These are phyloP conservation scores for Tremella fuciformis DNA, from an alignment of 768 basidiomycete species.

Conservation along the genomic window DNA sequence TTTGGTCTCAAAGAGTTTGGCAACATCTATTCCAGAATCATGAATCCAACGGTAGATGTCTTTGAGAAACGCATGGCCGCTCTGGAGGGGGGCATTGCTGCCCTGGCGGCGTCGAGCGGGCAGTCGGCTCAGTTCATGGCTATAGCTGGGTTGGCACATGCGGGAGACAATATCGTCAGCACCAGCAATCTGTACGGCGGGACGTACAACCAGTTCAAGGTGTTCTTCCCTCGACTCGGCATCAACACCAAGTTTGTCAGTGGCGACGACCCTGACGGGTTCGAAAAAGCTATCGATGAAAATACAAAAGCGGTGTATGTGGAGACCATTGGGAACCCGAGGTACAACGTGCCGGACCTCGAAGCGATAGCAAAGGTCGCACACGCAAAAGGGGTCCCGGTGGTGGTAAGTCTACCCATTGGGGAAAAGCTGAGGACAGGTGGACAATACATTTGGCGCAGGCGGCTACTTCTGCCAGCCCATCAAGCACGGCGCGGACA, in stretches of 20 bases:
- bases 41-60: slow-evolving; percentile 56
- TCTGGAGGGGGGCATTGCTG: slow-evolving; percentile 74
- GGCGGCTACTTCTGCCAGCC: slow-evolving; percentile 64
- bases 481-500: slow-evolving; percentile 72
- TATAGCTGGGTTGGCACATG: slow-evolving; percentile 60
- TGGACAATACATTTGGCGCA: slow-evolving; percentile 9
- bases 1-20: slow-evolving; percentile 4
- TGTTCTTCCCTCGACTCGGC: no score
- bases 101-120: slow-evolving; percentile 70
- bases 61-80: slow-evolving; percentile 77
- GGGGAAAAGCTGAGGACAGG: not conserved
- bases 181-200: slow-evolving; percentile 69
- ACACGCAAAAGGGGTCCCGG: not conserved
- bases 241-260: no score
- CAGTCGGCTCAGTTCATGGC: slow-evolving; percentile 76
- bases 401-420: not conserved
- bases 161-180: slow-evolving; percentile 76
- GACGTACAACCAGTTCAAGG: slow-evolving; percentile 34
- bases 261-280: no score
- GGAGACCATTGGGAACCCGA: slow-evolving; percentile 11
- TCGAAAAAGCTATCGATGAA: no score
- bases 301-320: no score
- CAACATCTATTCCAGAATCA: slow-evolving; percentile 51
- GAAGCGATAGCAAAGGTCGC: not conserved
- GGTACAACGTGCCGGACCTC: slow-evolving; percentile 11